Evolutionary conservation across 805 yeast genomes (phyloP), one percentile per base, ranked within the genome.

Genomic region (Pichia occidentalis): DNA sequence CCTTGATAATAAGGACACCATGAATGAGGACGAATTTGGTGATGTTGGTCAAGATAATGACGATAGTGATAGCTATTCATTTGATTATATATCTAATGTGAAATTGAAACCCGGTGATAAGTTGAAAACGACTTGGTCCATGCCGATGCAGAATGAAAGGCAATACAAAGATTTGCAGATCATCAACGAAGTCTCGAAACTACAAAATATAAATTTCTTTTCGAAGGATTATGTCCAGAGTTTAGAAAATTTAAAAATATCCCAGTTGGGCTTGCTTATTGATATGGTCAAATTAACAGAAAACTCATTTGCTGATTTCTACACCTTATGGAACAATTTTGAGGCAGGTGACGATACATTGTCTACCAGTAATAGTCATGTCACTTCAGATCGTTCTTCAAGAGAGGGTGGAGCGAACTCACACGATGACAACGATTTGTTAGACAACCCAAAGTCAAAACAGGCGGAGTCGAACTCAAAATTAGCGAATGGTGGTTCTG

Each of bases 81-180:
- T 19, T 31, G 33, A 31, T 31, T 22, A 19, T 16, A 31, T 18
- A 10, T 19, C 32, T 10, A 35, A 39, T 23, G 48, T 53, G 5
- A 56, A 61, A 24, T 52, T 64, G 4, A 44, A 58, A 36, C 24
- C 35, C 8, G 40, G 44, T 13, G 85, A 79, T 52, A 65, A 65
- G 44, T 57, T 77, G 3, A 73, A 78, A 8, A 62, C 74, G 4
- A 72, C 77, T 1, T 60, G 65, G 35, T 85, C 86, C 7, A 65
- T 68, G 33, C 78, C 75, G 16, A 78, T 83, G 37, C 64, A 73
- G 43, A 87, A 79, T 60, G 95, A 85, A 58, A 70, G 72, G 51
- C 65, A 85, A 32, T 88, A 95, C 95, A 79, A 90, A 6, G 94
- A 85, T 48, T 78, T 87, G 34, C 95, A 84, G 50, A 80, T 84